Conservation (phyloP, 495 filamentous ascomycete genomes). For the Lasiosphaeria ovina region DNA sequence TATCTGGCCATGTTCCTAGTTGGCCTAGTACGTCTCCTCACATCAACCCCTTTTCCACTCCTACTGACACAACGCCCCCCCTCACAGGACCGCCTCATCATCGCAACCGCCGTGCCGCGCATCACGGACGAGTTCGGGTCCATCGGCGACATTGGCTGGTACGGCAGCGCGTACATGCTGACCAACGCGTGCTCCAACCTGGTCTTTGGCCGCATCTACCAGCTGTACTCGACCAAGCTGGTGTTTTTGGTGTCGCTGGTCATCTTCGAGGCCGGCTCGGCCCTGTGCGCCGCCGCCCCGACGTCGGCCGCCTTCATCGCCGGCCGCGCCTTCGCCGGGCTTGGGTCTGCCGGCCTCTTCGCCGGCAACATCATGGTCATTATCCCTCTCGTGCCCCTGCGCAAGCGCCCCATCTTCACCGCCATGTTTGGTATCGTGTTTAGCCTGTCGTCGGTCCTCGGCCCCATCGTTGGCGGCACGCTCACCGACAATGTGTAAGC, state of each 20-base stretch:
- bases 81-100: slow-evolving; percentile 49
- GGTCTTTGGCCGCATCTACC: slow-evolving; percentile 46
- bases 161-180: slow-evolving; percentile 51
- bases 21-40: slow-evolving; percentile 27
- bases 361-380: slow-evolving; percentile 52
- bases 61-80: neutral
- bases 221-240: slow-evolving; percentile 44
- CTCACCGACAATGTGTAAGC: slow-evolving; percentile 54
- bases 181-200: slow-evolving; percentile 49
- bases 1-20: slow-evolving; percentile 41
- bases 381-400: slow-evolving; percentile 35
- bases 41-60: neutral
- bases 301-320: slow-evolving; percentile 46
- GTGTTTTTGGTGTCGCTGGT: slow-evolving; percentile 37
- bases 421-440: slow-evolving; percentile 41
- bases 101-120: slow-evolving; percentile 49
- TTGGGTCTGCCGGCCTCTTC: slow-evolving; percentile 44
- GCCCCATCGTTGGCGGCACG: slow-evolving; percentile 57
- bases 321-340: slow-evolving; percentile 47
- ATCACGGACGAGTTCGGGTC: slow-evolving; percentile 33
- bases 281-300: slow-evolving; percentile 46
- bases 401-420: slow-evolving; percentile 38
- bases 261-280: slow-evolving; percentile 44
- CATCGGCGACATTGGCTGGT: slow-evolving; percentile 46
- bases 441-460: slow-evolving; percentile 34